A percentile compares a stretch with the other conserved stretches of the same genome.
phyloP scores from a whole-genome alignment of 805 yeast genomes.

The Candida taoyuanica region DNA sequence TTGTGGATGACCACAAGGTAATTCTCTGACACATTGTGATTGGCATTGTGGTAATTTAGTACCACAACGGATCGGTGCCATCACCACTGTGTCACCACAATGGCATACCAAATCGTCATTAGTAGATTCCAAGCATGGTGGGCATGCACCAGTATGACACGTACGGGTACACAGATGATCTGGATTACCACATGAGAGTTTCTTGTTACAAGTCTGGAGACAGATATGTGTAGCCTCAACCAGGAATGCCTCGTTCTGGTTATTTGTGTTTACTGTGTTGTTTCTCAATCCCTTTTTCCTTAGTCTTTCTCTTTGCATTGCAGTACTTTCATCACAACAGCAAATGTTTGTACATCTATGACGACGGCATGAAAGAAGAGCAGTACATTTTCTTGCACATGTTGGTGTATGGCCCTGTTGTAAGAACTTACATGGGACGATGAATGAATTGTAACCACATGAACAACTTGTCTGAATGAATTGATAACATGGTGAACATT shows the following conservation, averaged over 20 bases:
- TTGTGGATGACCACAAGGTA: slow-evolving; percentile 65
- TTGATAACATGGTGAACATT: slow-evolving; percentile 64
- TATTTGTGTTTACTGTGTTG: slow-evolving; percentile 31
- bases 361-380: slow-evolving; percentile 71
- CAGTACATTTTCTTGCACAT: slow-evolving; percentile 70
- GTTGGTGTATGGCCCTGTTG: slow-evolving; percentile 48
- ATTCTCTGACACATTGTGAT: slow-evolving; percentile 54
- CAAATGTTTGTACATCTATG: slow-evolving; percentile 70
- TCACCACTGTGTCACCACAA: slow-evolving; percentile 73
- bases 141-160: slow-evolving; percentile 79
- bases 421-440: slow-evolving; percentile 61
- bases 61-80: slow-evolving; percentile 86
- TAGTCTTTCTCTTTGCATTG: slow-evolving; percentile 42
- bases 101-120: slow-evolving; percentile 73
- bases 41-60: slow-evolving; percentile 59
- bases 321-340: slow-evolving; percentile 63
- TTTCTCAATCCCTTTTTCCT: slow-evolving; percentile 46
- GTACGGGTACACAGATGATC: slow-evolving; percentile 61
- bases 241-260: slow-evolving; percentile 45
- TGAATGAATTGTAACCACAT: slow-evolving; percentile 54
- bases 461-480: slow-evolving; percentile 49
- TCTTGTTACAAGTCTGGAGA: slow-evolving; percentile 56
- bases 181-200: slow-evolving; percentile 54
- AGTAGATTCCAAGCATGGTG: slow-evolving; percentile 76
- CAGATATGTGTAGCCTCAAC: slow-evolving; percentile 77